These are phyloP conservation scores for Basipetospora chlamydospora DNA, from an alignment of 2,329 filamentous ascomycete species.

Conservation along the genomic window DNA sequence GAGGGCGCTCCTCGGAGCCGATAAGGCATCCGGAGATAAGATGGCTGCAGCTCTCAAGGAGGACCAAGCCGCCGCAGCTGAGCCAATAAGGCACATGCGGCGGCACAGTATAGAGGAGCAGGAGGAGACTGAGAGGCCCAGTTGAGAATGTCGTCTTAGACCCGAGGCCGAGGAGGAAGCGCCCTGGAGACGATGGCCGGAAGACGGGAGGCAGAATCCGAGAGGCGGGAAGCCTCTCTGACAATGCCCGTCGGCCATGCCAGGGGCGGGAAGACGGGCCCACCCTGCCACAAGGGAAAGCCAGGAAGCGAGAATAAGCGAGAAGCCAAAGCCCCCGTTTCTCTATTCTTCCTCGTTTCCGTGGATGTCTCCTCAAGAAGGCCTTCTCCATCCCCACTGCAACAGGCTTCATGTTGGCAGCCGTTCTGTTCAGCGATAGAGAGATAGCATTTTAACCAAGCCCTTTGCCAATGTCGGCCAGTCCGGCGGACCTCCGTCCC, in stretches of 20 bases:
- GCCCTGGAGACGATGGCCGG: too few species aligned
- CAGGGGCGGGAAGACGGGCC: too few species aligned
- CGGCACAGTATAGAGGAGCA: conserved; percentile 36
- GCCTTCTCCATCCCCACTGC: conserved; percentile 4
- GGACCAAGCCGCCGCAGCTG: neutral
- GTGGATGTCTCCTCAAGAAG: conserved; percentile 1
- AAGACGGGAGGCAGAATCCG: too few species aligned
- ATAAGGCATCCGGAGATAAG: neutral
- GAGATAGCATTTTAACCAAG: conserved; percentile 6
- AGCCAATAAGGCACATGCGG: too few species aligned
- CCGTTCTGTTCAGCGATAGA: conserved; percentile 7
- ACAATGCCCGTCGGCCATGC: too few species aligned
- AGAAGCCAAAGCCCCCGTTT: too few species aligned
- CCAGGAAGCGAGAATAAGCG: too few species aligned
- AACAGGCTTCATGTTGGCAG: conserved; percentile 2
- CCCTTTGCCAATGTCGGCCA: conserved; percentile 4
- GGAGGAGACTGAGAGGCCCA: conserved; percentile 41
- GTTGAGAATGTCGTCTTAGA: conserved; percentile 10
- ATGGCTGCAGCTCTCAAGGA: neutral
- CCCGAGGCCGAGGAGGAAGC: too few species aligned
- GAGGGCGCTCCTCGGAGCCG: conserved; percentile 34
- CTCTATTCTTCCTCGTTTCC: too few species aligned
- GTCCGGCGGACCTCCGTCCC: too few species aligned
- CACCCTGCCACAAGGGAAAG: too few species aligned
- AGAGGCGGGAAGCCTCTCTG: too few species aligned